Evolutionary conservation across 805 yeast genomes (phyloP).

Genomic region (Teunomyces funiuensis): DNA sequence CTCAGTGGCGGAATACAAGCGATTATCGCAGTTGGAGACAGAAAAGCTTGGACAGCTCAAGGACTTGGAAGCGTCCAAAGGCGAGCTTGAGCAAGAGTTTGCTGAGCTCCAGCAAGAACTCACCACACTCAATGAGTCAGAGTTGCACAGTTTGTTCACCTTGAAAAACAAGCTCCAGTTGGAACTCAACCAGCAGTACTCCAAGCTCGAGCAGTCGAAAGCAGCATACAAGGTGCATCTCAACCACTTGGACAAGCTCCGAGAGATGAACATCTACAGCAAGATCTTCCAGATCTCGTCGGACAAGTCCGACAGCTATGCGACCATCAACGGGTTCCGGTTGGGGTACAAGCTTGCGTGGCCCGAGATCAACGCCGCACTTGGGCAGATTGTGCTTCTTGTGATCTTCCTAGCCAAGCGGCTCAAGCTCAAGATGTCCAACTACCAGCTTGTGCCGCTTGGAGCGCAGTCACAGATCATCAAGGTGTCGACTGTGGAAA

Average conservation of each 20-base stretch:
- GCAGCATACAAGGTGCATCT: constrained; percentile 62
- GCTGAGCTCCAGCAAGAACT: constrained; percentile 41
- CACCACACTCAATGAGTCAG: constrained; percentile 31
- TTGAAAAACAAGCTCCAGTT: constrained; percentile 57
- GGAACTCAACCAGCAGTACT: constrained; percentile 48
- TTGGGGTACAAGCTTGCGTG: constrained; percentile 81
- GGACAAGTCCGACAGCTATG: constrained; percentile 66
- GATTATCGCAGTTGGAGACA: constrained; percentile 40
- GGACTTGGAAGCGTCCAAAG: constrained; percentile 42
- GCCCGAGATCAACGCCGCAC: constrained; percentile 89
- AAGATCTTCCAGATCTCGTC: constrained; percentile 82
- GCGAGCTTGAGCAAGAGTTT: constrained; percentile 49
- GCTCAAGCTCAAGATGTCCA: constrained; percentile 52
- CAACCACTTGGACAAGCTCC: constrained; percentile 65
- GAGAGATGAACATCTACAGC: constrained; percentile 78
- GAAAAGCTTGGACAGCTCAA: constrained; percentile 31
- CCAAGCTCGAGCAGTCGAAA: constrained; percentile 61
- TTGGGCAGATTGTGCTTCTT: constrained; percentile 78
- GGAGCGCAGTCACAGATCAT: constrained; percentile 83
- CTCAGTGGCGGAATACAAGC: constrained; percentile 42
- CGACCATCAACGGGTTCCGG: constrained; percentile 81
- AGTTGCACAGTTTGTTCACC: constrained; percentile 47
- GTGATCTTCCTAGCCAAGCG: constrained; percentile 62
- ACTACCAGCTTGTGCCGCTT: constrained; percentile 72
- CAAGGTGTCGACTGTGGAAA: constrained; percentile 35